Evolutionary conservation across 352 stramenopile species (phyloP), one percentile per base, ranked within the genome.

Genomic region (Phytophthora crassamura): DNA sequence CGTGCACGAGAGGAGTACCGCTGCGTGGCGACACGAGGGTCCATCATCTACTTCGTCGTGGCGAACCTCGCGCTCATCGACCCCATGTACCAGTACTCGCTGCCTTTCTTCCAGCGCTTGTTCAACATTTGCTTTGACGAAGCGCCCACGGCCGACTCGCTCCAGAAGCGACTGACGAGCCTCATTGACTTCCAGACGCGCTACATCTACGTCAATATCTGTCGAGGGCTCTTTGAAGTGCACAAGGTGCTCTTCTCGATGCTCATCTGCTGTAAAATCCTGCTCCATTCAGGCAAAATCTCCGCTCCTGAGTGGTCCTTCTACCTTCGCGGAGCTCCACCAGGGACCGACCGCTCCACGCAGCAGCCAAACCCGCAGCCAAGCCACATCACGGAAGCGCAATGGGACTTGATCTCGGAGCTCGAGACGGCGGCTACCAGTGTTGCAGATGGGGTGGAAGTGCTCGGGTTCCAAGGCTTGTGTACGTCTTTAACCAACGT

Each of bases 81-180:
- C 49, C 94, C 94, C 3, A 98, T 98, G 94, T 98, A 98, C 77
- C 94, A 98, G 78, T 98, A 98, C 75, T 98, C 93, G 38, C 72
- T 98, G 25, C 83, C 89, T 3, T 98, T 97, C 72, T 98, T 98
- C 52, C 89, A 97, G 57, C 73, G 79, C 0, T 80, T 98, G 20
- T 98, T 98, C 73, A 90, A 95, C 51, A 90, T 92, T 55, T 98
- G 94, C 66, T 96, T 98, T 35, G 78, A 93, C 45, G 82, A 93
- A 64, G 84, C 83, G 4, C 74, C 83, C 0, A 79, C 76, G 42
- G 80, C 82, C 0, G 76, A 87, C 54, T 58, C 64, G 0, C 72
- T 98, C 5, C 61, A 72, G 2, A 69, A 67, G 39, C 80, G 95
- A 0, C 59, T 98, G 1, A 46, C 74, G 18, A 94, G 82, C 34